Evolutionary conservation across 352 stramenopile genomes (phyloP), one percentile per base, ranked within the genome.

Genomic region (Globisporangium paddicum): DNA sequence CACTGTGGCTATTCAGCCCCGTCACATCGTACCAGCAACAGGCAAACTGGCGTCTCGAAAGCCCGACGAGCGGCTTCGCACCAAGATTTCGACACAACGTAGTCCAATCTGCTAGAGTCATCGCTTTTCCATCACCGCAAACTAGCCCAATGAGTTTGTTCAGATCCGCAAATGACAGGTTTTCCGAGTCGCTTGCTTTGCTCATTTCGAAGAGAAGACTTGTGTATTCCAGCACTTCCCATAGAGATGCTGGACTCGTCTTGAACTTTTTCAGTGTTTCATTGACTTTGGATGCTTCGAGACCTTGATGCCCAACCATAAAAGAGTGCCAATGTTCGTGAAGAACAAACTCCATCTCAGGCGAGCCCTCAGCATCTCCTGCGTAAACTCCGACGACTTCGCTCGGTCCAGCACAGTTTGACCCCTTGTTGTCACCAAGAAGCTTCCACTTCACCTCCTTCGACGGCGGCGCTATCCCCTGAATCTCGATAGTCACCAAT

Each of bases 321-420:
- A 81, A 83, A 8, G 71, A 82, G 21, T 83, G 67, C 77, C 74
- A 85, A 34, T 85, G 69, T 8, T 87, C 72, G 30, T 85, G 68
- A 0, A 84, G 63, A 25, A 74, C 66, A 46, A 87, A 67, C 44
- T 72, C 60, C 48, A 85, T 67, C 26, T 75, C 69, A 0, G 71
- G 64, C 7, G 71, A 32, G 5, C 46, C 67, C 6, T 11, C 11
- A 7, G 26, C 45, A 50, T 68, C 58, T 1, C 66, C 72, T 0
- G 52, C n/a, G 13, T 72, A 61, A 10, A 80, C 32, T 16, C 58
- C 64, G 2, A 72, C 65, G 16, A 87, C 55, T 61, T 85, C 77
- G 37, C 74, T 66, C 18, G 72, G 74, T 2, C 77, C 77, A 18
- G 74, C 74, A 50, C 68, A 79, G 5, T 60, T 58, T 9, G 46